These are phyloP conservation scores for Citrullus mucosospermus DNA, from an alignment of 306 rosid species.

Conservation along the genomic window DNA sequence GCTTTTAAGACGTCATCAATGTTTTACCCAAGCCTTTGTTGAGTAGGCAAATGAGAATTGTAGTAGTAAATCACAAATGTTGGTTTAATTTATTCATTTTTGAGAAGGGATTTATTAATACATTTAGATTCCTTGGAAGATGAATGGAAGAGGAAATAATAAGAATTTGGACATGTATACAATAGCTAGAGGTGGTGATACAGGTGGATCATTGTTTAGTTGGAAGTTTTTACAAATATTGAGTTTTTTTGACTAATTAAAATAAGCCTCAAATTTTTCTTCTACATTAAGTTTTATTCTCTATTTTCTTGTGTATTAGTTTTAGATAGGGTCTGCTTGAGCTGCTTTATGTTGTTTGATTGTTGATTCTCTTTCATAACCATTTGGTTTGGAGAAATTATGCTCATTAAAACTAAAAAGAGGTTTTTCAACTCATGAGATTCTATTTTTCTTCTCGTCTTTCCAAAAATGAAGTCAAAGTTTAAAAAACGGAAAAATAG, in stretches of 20 bases:
- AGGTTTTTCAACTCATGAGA: too few relatives aligned
- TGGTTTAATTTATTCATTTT: background rate
- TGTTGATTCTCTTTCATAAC: background rate
- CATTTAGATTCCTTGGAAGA: background rate
- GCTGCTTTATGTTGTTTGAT: background rate
- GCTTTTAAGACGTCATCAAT: slow-evolving; percentile 51
- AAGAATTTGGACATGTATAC: background rate
- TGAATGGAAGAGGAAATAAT: background rate
- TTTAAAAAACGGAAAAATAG: too few relatives aligned
- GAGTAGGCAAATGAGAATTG: slow-evolving; percentile 2
- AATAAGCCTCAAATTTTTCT: background rate
- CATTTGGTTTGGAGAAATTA: too few relatives aligned
- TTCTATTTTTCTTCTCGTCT: too few relatives aligned
- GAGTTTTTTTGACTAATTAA: background rate
- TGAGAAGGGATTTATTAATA: background rate
- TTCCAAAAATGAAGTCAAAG: too few relatives aligned
- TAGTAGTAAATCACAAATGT: background rate
- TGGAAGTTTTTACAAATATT: background rate
- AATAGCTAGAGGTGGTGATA: background rate
- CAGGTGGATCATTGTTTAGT: background rate
- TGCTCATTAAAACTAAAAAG: too few relatives aligned
- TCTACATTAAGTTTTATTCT: background rate
- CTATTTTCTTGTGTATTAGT: background rate
- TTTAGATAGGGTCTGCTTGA: too few relatives aligned
- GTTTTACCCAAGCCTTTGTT: slow-evolving; percentile 53